Base-by-base conservation (phyloP, 1,284 basidiomycete genomes). In the Macrocybe sp. region DNA sequence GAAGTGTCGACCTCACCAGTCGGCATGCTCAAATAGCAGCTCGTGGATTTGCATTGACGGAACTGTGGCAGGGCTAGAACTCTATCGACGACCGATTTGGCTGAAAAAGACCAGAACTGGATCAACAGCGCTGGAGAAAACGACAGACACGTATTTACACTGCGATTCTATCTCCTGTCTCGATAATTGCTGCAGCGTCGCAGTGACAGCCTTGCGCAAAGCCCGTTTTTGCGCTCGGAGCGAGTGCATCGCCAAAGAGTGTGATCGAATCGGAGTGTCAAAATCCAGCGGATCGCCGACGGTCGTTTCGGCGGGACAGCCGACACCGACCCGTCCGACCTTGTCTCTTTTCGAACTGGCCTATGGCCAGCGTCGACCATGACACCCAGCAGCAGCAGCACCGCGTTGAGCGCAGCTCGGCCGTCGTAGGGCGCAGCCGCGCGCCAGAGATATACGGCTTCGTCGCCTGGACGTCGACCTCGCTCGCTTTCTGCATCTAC, bases 401-500 rank as follows among this genome's bases (percentile, higher is more conserved):
- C 22, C 22, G 4, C 22, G 22, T n/a, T 41, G 11, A 16, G 4
- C 38, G 16, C 16, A 10, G 30, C 14, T 16, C 38, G 8, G 16
- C 3, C 43, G 29, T 29, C 45, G 75, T 74, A 53, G 57, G 68
- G 54, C 75, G 75, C 56, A 81, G 78, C 60, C 77, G 84, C 10
- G 82, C 83, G 8, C 74, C 85, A 44, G 92, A 94, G 65, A 89
- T 92, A 59, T 94, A 94, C 59, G 92, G 91, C 12, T 92, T 91
- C 61, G 87, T 90, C 8, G 89, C 86, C 8, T 87, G 84, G 79
- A 81, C 87, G 7, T 80, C 83, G 0, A 92, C 90, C 1, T 86
- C 79, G 51, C 67, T 92, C 32, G 65, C 81, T 4, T 92, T 88
- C 59, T 66, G 75, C 45, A 58, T 86, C n/a, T 92, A 89, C 61